These are phyloP conservation scores for Diutina siamensis DNA, from an alignment of 1,139 yeast genomes.

Conservation along the genomic window DNA sequence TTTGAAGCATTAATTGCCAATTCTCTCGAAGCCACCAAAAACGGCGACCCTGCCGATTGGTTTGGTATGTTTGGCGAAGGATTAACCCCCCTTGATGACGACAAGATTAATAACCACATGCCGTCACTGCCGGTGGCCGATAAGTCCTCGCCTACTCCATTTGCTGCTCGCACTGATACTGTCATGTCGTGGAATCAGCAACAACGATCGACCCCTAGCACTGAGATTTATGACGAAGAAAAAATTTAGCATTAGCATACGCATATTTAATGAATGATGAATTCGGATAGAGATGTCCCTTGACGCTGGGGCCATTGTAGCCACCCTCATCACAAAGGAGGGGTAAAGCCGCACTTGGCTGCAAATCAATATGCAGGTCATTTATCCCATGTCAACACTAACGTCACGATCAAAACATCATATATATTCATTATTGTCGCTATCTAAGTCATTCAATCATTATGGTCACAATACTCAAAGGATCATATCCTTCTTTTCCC, in stretches of 20 bases:
- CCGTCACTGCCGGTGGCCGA: conserved; percentile 2
- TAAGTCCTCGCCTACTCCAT: conserved; percentile 1
- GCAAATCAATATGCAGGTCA: neutral
- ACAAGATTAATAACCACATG: neutral
- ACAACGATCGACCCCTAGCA: neutral
- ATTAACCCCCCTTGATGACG: conserved; percentile 3
- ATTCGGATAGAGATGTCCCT: no score
- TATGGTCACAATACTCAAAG: conserved; percentile 7
- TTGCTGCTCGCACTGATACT: conserved; percentile 1
- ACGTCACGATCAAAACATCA: no score
- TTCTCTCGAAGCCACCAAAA: conserved; percentile 24
- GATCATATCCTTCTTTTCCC: conserved; percentile 53
- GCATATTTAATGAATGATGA: neutral
- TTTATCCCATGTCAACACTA: neutral
- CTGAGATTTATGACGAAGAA: neutral
- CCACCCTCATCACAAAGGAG: no score
- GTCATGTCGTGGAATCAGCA: conserved; percentile 4
- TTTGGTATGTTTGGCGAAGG: conserved; percentile 26
- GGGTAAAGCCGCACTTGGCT: neutral
- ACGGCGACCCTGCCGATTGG: conserved; percentile 18
- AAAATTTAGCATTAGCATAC: neutral
- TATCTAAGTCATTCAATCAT: no score
- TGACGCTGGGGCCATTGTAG: no score
- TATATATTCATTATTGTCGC: no score
- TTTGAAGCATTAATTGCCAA: conserved; percentile 29